Evolutionary conservation across 768 basidiomycete species (phyloP), one percentile per base, ranked within the genome.

Genomic region (Lactifluus piperatus): DNA sequence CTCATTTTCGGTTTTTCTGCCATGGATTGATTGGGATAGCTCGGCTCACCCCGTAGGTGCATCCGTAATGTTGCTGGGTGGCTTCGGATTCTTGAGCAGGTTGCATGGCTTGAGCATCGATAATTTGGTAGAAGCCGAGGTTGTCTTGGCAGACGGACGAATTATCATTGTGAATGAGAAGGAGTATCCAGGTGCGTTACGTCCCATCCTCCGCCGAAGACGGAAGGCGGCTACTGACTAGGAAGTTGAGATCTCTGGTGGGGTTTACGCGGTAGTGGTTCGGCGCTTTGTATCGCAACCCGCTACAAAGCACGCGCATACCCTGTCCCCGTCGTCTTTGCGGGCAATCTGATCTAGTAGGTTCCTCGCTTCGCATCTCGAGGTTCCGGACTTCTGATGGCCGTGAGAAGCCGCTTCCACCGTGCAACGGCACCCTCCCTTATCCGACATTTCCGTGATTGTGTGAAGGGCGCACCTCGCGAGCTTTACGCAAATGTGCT

Each of bases 331-430:
- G 84, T 91, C 7, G 91, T 94, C 3, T 94, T 91, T 66, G 91
- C 94, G 10, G 94, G 94, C 2, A 95, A 93, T 68, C 76, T 95
- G 44, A 85, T 97, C 63, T 95, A 92, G 92, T 92, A 65, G 67
- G 89, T 30, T 55, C 48, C 27, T 22, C 30, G 20, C 53, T 54
- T 44, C 56, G 34, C 34, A 27, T 27, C 36, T 32, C 22, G 13
- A 16, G 9, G 22, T n/a, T n/a, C 29, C 37, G 1, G 22, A 45
- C 27, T 36, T 24, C n/a, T 39, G 58, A 53, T 22, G 9, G 13
- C 30, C 26, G 44, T 63, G 51, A 62, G 7, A 66, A 94, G 92
- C 71, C 88, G 90, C 37, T 97, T 95, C 74, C 84, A 91, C 70
- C 81, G 79, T 49, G 80, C 84, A n/a, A 94, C 91, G 0, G 86